Evolutionary conservation across 257 asterid species (phyloP), one percentile per base, ranked within the genome.

Genomic region (Nicotiana benthamiana): DNA sequence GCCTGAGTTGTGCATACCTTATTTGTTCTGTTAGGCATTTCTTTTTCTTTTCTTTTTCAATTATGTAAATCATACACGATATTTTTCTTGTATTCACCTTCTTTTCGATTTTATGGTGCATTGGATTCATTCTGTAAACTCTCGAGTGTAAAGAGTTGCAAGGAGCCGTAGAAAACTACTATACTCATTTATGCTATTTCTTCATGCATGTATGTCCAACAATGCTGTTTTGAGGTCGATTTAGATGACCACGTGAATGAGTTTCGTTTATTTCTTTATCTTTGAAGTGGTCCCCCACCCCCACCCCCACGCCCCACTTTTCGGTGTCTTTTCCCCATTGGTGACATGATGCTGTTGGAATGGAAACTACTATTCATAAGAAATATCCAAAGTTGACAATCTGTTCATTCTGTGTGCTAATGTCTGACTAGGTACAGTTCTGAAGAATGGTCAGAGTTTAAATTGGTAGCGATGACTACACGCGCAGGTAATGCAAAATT

Each of bases 1-100:
- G 62, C 4, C 72, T 2, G 83, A 76, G 82, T 74, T 79, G 85
- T 85, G 87, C 85, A 85, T 77, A 81, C 24, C 67, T 43, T 46
- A 75, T 28, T 80, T 48, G 62, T 12, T 74, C 61, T 74, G 79
- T 74, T 74, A 62, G 48, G 79, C 62, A 26, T 74, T 74, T 74
- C 79, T 16, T 48, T 54, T 20, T 17, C 57, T 70, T 43, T 72
- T 26, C 43, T 40, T 13, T 46, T 74, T 51, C 79, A 1, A 26
- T 48, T 7, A 74, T 74, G 79, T 74, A 74, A 74, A 74, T 74
- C 26, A 24, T 51, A 26, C 79, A 1, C 26, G 11, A 16, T 48
- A 74, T 24, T 72, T 74, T 17, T 8, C 62, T 4, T 74, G 17
- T 51, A 48, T 74, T 74, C 62, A 0, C 40, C 26, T 67, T 40